Percentiles rank a stretch among this genome's conserved stretches.
These are phyloP conservation scores for Rubus idaeus DNA, from an alignment of 306 rosid genomes.

Conservation along the genomic window DNA sequence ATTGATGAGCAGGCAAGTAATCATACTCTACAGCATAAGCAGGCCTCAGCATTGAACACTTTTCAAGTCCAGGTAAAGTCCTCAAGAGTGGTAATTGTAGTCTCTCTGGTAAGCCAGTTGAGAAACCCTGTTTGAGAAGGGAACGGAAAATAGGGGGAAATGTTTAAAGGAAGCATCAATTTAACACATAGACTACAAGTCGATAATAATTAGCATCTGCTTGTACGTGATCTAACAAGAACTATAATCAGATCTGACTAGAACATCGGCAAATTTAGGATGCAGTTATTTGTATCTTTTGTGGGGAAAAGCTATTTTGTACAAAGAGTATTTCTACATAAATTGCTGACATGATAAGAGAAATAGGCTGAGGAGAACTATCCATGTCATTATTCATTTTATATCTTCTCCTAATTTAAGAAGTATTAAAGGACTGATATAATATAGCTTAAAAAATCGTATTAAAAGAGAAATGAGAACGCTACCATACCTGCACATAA, in stretches of 20 bases:
- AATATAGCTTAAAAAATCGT: neutral
- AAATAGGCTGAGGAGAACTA: neutral
- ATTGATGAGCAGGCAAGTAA: conserved; percentile 91
- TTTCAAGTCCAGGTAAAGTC: conserved; percentile 97
- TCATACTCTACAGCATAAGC: conserved; percentile 99
- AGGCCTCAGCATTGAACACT: conserved; percentile 95
- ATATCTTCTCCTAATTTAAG: neutral
- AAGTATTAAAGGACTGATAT: neutral
- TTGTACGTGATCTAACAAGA: neutral
- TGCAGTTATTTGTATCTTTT: neutral
- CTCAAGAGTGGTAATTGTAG: conserved; percentile 88
- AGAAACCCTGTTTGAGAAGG: conserved; percentile 67
- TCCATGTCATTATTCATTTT: neutral
- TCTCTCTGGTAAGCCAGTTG: conserved; percentile 96
- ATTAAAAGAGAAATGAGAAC: neutral
- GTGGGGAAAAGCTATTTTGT: neutral
- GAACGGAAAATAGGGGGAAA: conserved; percentile 20
- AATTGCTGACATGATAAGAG: neutral
- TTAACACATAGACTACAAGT: neutral
- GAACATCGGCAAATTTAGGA: neutral
- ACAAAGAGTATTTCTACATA: neutral
- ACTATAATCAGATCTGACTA: neutral
- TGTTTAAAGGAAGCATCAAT: neutral
- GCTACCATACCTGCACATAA: conserved; percentile 79
- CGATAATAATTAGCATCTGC: neutral